Evolutionary conservation across 2,329 filamentous ascomycete species (phyloP).

Genomic region (Fusarium heterosporum): DNA sequence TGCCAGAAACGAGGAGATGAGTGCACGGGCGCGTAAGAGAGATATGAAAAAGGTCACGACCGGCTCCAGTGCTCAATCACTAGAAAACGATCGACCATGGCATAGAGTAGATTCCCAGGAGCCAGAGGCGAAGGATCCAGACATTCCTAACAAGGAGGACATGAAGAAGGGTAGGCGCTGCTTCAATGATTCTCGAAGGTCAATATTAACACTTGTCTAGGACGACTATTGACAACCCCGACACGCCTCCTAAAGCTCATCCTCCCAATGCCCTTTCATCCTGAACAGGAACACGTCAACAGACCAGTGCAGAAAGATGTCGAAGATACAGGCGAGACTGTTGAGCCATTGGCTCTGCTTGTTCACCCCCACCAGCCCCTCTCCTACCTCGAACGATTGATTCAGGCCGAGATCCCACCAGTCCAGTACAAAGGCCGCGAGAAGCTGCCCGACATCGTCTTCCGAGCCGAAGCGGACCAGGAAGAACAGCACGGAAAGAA

Average conservation of each 20-base stretch:
- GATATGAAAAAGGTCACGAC: conserved; percentile 39
- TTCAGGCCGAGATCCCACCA: conserved; percentile 85
- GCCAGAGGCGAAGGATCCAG: conserved; percentile 19
- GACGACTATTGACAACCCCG: conserved; percentile 83
- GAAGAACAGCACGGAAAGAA: conserved; percentile 58
- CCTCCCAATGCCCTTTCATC: conserved; percentile 71
- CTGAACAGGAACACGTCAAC: conserved; percentile 56
- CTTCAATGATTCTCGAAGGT: no score
- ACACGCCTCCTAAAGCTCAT: conserved; percentile 84
- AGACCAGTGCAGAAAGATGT: conserved; percentile 54
- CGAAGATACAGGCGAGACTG: conserved; percentile 52
- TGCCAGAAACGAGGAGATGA: conserved; percentile 25
- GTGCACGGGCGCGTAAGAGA: conserved; percentile 40
- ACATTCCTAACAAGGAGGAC: conserved; percentile 33
- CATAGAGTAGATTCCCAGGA: conserved; percentile 38
- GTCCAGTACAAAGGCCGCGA: conserved; percentile 73
- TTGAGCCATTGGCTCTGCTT: conserved; percentile 87
- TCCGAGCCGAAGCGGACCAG: conserved; percentile 80
- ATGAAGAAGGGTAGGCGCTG: conserved; percentile 39
- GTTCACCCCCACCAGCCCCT: conserved; percentile 91
- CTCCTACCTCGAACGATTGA: conserved; percentile 88
- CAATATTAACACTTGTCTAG: conserved; percentile 49
- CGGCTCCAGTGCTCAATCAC: conserved; percentile 41
- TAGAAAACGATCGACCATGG: conserved; percentile 47
- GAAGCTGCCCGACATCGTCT: conserved; percentile 79